Conservation (phyloP, 345 rosid species). For the Limnanthes douglasii region DNA sequence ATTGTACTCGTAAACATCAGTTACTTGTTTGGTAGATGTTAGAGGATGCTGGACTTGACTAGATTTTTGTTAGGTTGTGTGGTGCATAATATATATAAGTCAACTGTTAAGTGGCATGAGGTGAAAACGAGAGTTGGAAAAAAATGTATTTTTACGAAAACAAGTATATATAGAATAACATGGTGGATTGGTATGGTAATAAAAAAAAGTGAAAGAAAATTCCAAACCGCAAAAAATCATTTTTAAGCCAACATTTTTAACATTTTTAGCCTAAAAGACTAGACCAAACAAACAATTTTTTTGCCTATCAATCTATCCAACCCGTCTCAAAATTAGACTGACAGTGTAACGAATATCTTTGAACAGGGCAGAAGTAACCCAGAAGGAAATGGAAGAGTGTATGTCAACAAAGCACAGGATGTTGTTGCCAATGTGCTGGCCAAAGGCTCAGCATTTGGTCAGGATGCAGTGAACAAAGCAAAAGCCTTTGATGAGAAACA, state of each 20-base stretch:
- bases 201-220: no score
- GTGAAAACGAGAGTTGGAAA: no score
- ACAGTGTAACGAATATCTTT: no score
- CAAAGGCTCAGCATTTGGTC: conserved; percentile 75
- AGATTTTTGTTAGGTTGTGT: neutral
- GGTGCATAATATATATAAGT: neutral
- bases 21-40: neutral
- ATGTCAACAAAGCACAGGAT: conserved; percentile 76
- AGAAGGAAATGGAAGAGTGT: conserved; percentile 43
- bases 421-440: conserved; percentile 69
- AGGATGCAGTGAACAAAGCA: conserved; percentile 91
- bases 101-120: neutral
- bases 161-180: no score
- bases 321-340: no score
- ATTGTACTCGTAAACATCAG: neutral
- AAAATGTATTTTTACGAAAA: no score
- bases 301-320: no score
- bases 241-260: no score
- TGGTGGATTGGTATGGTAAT: no score
- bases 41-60: neutral
- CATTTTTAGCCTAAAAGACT: no score
- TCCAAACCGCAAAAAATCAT: no score
- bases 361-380: conserved; percentile 33
- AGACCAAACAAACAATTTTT: no score
- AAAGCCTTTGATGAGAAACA: conserved; percentile 91